Conservation (phyloP, 495 filamentous ascomycete genomes). For the Aspergillus avenaceus region DNA sequence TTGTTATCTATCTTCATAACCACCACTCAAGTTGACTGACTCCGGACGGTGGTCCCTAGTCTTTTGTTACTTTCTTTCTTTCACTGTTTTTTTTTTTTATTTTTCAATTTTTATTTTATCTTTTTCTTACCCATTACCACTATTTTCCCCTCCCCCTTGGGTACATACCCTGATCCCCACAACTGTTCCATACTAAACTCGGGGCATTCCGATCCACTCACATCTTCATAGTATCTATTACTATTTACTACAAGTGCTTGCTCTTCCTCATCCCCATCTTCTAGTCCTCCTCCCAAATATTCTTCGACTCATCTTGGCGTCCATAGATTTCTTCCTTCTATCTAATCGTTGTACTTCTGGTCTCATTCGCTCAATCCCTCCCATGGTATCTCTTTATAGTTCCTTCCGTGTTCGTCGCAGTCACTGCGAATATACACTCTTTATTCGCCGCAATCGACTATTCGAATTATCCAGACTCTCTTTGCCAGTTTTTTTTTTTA, state of each 20-base stretch:
- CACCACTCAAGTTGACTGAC: constrained; percentile 14
- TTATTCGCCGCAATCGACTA: not conserved
- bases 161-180: constrained; percentile 14
- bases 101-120: not conserved
- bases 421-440: constrained; percentile 5
- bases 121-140: no score
- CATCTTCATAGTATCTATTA: constrained; percentile 3
- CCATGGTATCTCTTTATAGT: constrained; percentile 7
- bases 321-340: constrained; percentile 3
- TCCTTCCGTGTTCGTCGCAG: constrained; percentile 2
- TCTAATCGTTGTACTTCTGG: not conserved
- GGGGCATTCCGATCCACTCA: constrained; percentile 24
- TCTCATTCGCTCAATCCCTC: constrained; percentile 1
- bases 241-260: constrained; percentile 12
- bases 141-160: no score
- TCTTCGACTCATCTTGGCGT: constrained; percentile 7
- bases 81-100: constrained; percentile 4
- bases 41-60: constrained; percentile 12
- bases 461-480: not conserved
- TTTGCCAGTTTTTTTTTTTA: constrained; percentile 4
- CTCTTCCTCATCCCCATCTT: constrained; percentile 12
- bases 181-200: constrained; percentile 14
- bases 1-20: constrained; percentile 13
- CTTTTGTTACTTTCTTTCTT: constrained; percentile 11
- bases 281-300: constrained; percentile 10